These are phyloP conservation scores for Pythium diclinum DNA, from an alignment of 352 stramenopile genomes.

Conservation along the genomic window DNA sequence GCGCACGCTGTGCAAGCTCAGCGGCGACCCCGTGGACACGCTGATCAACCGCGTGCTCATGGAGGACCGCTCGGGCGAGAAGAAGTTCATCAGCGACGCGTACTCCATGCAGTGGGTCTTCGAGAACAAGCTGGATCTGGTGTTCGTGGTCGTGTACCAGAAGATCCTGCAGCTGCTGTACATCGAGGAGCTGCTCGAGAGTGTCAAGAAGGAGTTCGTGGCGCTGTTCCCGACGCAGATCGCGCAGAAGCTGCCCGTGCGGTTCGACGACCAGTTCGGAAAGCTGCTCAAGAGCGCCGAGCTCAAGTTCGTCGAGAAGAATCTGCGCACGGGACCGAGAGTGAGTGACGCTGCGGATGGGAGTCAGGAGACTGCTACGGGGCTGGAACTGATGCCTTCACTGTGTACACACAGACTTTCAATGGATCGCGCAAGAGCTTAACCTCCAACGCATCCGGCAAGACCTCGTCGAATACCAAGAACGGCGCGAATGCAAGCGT, in stretches of 20 bases:
- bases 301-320: conserved; percentile 62
- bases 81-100: conserved; percentile 79
- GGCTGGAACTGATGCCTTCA: neutral
- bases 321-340: conserved; percentile 52
- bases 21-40: conserved; percentile 80
- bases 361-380: neutral
- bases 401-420: conserved; percentile 26
- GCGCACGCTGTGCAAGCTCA: conserved; percentile 84
- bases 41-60: conserved; percentile 90
- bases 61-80: conserved; percentile 84
- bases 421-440: conserved; percentile 63
- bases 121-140: conserved; percentile 90
- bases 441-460: conserved; percentile 42
- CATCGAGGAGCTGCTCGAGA: conserved; percentile 89
- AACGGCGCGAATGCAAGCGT: conserved; percentile 30
- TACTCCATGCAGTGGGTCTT: conserved; percentile 92
- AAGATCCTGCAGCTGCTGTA: conserved; percentile 90
- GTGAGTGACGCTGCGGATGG: conserved; percentile 21
- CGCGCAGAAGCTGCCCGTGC: conserved; percentile 60
- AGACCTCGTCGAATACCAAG: conserved; percentile 38
- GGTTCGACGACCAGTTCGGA: conserved; percentile 77
- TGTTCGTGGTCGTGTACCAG: conserved; percentile 92
- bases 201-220: conserved; percentile 85
- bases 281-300: conserved; percentile 78
- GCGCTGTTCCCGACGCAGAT: conserved; percentile 74